Conservation (phyloP, 2,329 filamentous ascomycete genomes). For the Aureobasidium sp. region DNA sequence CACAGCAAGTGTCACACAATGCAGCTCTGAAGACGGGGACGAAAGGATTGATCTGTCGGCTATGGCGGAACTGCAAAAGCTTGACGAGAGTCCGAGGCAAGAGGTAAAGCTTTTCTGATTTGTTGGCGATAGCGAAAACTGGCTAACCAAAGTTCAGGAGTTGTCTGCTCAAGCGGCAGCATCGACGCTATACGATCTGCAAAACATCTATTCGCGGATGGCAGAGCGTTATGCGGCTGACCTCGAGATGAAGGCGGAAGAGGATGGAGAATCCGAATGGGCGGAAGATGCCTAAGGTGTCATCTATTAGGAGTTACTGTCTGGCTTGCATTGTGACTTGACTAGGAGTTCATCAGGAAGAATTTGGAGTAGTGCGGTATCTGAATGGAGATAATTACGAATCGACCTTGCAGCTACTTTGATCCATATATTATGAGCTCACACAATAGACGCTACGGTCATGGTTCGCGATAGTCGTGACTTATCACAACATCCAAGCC, state of each 20-base stretch:
- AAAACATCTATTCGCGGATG: neutral
- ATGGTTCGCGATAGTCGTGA: neutral
- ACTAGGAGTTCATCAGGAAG: neutral
- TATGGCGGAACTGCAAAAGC: neutral
- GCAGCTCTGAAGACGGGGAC: neutral
- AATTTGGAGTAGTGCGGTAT: neutral
- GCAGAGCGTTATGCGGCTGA: neutral
- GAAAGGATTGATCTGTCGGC: neutral
- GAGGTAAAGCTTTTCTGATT: neutral
- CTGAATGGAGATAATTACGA: neutral
- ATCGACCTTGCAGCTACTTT: neutral
- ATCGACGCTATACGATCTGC: neutral
- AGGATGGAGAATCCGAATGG: neutral
- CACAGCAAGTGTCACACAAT: neutral
- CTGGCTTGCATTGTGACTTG: neutral
- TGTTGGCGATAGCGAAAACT: neutral
- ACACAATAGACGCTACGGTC: accelerated
- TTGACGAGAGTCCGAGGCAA: neutral
- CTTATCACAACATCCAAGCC: neutral
- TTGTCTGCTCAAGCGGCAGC: neutral
- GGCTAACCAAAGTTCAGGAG: neutral
- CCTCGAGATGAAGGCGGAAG: neutral
- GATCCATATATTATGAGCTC: neutral
- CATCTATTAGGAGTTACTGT: neutral
- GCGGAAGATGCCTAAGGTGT: neutral